These are phyloP conservation scores for Sergeia podlipaevii DNA, from an alignment of 208 protist genomes.

Conservation along the genomic window DNA sequence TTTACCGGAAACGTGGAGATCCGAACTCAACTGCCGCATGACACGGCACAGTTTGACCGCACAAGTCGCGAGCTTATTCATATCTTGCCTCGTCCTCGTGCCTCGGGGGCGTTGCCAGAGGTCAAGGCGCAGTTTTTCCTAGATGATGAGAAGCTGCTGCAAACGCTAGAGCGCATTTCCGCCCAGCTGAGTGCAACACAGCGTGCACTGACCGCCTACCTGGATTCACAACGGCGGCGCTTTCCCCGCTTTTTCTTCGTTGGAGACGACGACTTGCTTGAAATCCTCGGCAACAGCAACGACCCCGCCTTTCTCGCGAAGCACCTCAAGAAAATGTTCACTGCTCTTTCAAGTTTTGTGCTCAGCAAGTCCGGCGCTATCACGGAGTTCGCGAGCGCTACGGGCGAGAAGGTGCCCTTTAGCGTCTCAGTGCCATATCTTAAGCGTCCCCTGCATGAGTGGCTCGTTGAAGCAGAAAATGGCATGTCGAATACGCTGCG, in stretches of 20 bases:
- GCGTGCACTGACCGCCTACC: constrained; percentile 96
- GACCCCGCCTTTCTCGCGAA: constrained; percentile 94
- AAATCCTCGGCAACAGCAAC: constrained; percentile 98
- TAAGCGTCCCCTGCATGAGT: constrained; percentile 91
- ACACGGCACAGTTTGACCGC: constrained; percentile 92
- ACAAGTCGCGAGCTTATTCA: constrained; percentile 94
- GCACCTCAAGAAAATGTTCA: constrained; percentile 99
- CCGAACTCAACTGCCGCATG: constrained; percentile 92
- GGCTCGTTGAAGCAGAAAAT: constrained; percentile 88
- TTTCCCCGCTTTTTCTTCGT: constrained; percentile 99
- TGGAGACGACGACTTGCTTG: constrained; percentile 99
- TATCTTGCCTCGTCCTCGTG: constrained; percentile 88
- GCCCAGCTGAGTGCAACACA: constrained; percentile 94
- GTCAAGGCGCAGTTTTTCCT: constrained; percentile 87
- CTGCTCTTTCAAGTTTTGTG: constrained; percentile 92
- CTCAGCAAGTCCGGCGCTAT: constrained; percentile 39
- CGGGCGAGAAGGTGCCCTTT: constrained; percentile 93
- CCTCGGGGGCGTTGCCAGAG: constrained; percentile 33
- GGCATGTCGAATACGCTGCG: constrained; percentile 91
- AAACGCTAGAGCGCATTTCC: constrained; percentile 90
- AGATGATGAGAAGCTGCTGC: constrained; percentile 88
- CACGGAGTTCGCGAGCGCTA: constrained; percentile 85
- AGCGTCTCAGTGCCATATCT: constrained; percentile 43
- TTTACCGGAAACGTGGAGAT: constrained; percentile 96
- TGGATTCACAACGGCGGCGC: constrained; percentile 95